Base-by-base conservation (phyloP, 345 rosid species). In the Euphorbia pulcherrima region DNA sequence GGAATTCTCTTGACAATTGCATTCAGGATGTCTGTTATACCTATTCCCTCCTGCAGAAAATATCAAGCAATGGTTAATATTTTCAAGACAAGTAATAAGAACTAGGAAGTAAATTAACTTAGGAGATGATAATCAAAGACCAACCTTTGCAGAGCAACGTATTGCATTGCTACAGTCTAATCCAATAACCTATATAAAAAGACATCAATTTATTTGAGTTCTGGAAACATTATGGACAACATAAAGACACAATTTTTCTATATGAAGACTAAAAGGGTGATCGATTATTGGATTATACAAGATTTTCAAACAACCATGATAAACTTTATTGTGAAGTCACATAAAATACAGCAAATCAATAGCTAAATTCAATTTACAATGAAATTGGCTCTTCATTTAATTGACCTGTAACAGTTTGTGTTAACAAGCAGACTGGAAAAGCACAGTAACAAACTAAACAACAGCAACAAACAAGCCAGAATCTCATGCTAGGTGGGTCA, bases 101-200 rank as follows among this genome's bases (percentile, higher is more conserved):
- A 52, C 40, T 20, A 41, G 9, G n/a, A 23, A 10, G 39, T 37
- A 62, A 37, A 33, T 50, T 61, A 7, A 41, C 11, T 28, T 61
- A 21, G 21, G 57, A 66, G 46, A 65, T 24, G 68, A 62, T 24
- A 60, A 41, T 56, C 60, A 18, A 28, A 56, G 67, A 68, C 87
- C 68, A 77, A 93, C 99, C 99, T 94, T 94, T 72, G 99, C 99
- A 11, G 99, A 94, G 86, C 99, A 94, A 71, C 79, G 78, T 77
- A 94, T 89, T 70, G 97, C 97, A 69, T 83, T 78, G 79, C 89
- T 91, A 78, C 99, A 94, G 73, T 94, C 99, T 76, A 94, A 84
- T 68, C 98, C 98, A 61, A 93, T 74, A 80, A 93, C 89, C 98
- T 92, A 76, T 80, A 76, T 26, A 74, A 11, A 71, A 69, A 56